These are phyloP conservation scores for Leucosporidium yakuticum DNA, from an alignment of 768 basidiomycete species.

Conservation along the genomic window DNA sequence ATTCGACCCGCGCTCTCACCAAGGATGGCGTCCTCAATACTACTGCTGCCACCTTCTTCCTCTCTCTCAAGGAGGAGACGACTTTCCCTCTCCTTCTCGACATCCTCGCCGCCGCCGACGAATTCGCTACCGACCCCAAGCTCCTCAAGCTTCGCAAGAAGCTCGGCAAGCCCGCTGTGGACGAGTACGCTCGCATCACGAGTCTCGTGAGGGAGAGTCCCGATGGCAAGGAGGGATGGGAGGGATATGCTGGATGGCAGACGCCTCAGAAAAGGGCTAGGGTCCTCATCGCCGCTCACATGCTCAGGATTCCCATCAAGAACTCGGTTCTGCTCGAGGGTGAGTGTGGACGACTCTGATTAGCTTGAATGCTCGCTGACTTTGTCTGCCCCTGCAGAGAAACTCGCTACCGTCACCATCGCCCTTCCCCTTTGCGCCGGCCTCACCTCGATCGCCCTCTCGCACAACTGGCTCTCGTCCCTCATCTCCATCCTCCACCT, in stretches of 20 bases:
- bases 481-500: constrained; percentile 73
- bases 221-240: constrained; percentile 34
- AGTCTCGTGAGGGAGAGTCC: constrained; percentile 41
- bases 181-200: constrained; percentile 42
- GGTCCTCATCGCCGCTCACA: constrained; percentile 73
- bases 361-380: not conserved
- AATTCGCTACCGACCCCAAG: constrained; percentile 40
- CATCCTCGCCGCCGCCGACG: constrained; percentile 53
- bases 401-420: constrained; percentile 31
- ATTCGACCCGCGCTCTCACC: constrained; percentile 77
- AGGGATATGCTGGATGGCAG: constrained; percentile 35
- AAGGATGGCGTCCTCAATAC: constrained; percentile 80
- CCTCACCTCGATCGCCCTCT: constrained; percentile 69
- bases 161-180: constrained; percentile 45
- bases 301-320: constrained; percentile 60
- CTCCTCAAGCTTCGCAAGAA: constrained; percentile 53
- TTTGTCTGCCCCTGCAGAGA: constrained; percentile 19
- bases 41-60: constrained; percentile 85
- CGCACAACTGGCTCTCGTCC: constrained; percentile 83
- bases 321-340: constrained; percentile 55
- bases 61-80: constrained; percentile 71
- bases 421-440: constrained; percentile 46
- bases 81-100: constrained; percentile 65
- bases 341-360: constrained; percentile 44
- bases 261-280: constrained; percentile 52